phyloP scores from a whole-genome alignment of 306 rosid species.

The Styphnolobium japonicum region DNA sequence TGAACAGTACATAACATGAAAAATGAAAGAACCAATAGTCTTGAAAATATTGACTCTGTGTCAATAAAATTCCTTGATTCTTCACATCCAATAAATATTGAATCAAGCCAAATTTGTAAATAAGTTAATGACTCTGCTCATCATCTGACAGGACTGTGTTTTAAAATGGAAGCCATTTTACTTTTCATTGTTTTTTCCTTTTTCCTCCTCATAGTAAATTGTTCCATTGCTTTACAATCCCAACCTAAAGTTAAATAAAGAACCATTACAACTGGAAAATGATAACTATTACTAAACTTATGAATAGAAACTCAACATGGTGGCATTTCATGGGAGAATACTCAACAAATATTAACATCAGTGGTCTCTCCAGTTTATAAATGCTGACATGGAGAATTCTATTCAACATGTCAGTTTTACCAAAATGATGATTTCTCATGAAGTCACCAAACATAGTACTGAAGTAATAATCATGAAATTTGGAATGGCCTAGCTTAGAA shows the following conservation, averaged over 20 bases:
- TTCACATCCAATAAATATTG: background rate
- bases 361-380: background rate
- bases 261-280: background rate
- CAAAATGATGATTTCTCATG: background rate
- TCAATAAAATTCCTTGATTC: background rate
- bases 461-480: background rate
- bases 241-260: slow-evolving; percentile 3
- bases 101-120: background rate
- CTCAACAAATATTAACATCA: background rate
- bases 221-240: background rate
- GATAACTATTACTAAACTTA: background rate
- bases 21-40: background rate
- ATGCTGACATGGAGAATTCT: background rate
- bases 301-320: background rate
- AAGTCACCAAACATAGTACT: background rate
- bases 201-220: background rate
- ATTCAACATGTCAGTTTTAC: background rate
- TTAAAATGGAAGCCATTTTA: background rate
- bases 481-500: slow-evolving; percentile 14
- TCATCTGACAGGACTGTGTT: background rate
- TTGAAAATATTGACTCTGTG: background rate
- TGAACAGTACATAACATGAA: background rate
- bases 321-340: slow-evolving; percentile 6
- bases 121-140: background rate
- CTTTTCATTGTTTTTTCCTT: background rate